Evolutionary conservation across 371 early-diverging fungal genomes (phyloP).

Genomic region (Mortierella sp.): DNA sequence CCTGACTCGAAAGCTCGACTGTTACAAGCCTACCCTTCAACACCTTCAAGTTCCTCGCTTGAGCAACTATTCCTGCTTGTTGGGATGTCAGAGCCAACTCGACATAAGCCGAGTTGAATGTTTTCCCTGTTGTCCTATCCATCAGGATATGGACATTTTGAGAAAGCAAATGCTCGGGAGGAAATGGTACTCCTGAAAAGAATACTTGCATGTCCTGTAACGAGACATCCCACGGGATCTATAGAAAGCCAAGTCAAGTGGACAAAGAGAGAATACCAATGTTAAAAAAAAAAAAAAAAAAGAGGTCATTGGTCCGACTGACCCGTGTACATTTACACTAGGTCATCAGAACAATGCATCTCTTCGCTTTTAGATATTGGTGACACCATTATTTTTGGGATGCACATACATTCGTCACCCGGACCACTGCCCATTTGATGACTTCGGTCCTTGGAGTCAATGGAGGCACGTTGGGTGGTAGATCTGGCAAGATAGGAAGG

Average conservation of each 20-base stretch:
- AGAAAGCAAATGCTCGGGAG: conserved; percentile 38
- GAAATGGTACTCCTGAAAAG: conserved; percentile 32
- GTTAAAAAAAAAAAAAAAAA: not conserved
- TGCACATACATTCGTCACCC: conserved; percentile 48
- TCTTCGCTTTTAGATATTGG: not conserved
- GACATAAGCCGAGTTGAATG: conserved; percentile 58
- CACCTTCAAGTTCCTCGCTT: conserved; percentile 62
- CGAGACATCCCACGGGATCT: conserved; percentile 56
- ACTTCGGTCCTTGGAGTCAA: conserved; percentile 22
- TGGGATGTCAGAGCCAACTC: conserved; percentile 54
- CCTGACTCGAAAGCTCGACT: conserved; percentile 69
- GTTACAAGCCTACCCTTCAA: conserved; percentile 75
- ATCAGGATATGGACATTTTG: conserved; percentile 60
- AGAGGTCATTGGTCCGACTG: no score
- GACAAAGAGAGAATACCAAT: no score
- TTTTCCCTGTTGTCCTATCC: conserved; percentile 61
- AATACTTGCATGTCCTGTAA: conserved; percentile 40
- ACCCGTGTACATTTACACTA: not conserved
- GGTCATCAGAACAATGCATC: not conserved
- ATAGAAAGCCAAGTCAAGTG: not conserved
- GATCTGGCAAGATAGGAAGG: conserved; percentile 23
- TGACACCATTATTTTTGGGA: not conserved
- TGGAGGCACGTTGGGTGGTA: conserved; percentile 30
- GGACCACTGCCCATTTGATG: conserved; percentile 46
- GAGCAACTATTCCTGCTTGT: conserved; percentile 60